These are phyloP conservation scores for Paracorniculantispora psalliotae DNA, from an alignment of 2,329 filamentous ascomycete species.

Conservation along the genomic window DNA sequence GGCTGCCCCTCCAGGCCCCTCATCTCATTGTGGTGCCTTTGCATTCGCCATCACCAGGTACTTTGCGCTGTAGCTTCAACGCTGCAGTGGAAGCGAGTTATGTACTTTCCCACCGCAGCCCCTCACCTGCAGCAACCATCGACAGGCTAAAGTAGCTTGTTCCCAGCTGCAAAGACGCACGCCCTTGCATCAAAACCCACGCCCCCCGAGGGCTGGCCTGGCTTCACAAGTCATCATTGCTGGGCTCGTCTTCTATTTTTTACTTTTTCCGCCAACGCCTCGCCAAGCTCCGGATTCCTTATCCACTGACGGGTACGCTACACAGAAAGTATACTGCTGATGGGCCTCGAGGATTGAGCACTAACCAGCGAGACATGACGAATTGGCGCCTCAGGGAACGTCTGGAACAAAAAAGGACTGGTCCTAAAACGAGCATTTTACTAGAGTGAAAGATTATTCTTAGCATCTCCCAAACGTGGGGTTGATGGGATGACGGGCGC, in stretches of 20 bases:
- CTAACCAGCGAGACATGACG: neutral
- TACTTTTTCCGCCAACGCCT: conserved; percentile 5
- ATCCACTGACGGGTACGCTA: conserved; percentile 9
- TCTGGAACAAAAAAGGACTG: no score
- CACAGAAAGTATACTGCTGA: conserved; percentile 1
- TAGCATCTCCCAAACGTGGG: conserved; percentile 3
- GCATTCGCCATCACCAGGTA: no score
- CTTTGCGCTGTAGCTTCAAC: neutral
- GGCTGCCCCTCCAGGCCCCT: neutral
- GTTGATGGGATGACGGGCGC: conserved; percentile 7
- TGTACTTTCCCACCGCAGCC: neutral
- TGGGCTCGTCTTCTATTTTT: neutral
- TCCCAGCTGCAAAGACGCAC: conserved; percentile 6
- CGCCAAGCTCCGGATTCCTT: neutral
- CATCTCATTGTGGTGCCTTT: no score
- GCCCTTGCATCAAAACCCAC: conserved; percentile 2
- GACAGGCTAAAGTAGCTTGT: conserved; percentile 1
- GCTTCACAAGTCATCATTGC: neutral
- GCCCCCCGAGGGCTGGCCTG: neutral
- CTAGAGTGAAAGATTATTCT: neutral
- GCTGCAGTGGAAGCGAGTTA: neutral
- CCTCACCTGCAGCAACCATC: conserved; percentile 11
- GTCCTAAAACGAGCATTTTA: neutral
- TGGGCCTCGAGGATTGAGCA: neutral
- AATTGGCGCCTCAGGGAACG: conserved; percentile 4